Evolutionary conservation across 176 grass and related monocot species (phyloP).

Genomic region (Canna indica): DNA sequence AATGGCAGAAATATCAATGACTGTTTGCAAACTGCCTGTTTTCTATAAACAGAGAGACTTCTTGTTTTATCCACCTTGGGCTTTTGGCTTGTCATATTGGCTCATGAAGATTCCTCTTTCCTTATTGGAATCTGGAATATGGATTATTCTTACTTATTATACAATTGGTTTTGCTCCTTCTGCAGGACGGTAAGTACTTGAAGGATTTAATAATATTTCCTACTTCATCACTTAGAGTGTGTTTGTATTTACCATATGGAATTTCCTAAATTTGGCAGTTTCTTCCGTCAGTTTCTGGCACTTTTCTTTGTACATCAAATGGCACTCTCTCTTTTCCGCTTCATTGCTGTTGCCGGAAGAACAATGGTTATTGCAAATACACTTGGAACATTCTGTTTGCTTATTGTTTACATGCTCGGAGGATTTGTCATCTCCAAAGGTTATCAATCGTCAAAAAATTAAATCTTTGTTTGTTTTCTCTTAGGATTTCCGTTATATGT

Average conservation of each 20-base stretch:
- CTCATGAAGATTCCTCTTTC: constrained; percentile 52
- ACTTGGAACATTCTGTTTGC: neutral
- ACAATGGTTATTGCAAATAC: constrained; percentile 4
- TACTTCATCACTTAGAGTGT: neutral
- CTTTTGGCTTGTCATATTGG: constrained; percentile 42
- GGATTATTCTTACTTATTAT: constrained; percentile 42
- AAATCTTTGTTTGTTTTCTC: neutral
- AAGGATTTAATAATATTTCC: neutral
- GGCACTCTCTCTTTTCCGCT: constrained; percentile 10
- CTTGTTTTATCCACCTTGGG: constrained; percentile 59
- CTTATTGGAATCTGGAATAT: constrained; percentile 38
- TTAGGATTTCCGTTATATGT: neutral
- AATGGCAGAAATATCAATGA: constrained; percentile 47
- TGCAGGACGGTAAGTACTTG: constrained; percentile 20
- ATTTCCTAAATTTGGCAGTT: neutral
- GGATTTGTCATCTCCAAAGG: constrained; percentile 29
- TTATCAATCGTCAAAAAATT: neutral
- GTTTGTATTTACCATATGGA: neutral
- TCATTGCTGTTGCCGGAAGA: constrained; percentile 1
- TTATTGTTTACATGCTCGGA: constrained; percentile 10
- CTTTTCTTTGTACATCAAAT: constrained; percentile 15
- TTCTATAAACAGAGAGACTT: constrained; percentile 76
- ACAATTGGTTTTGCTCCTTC: constrained; percentile 39
- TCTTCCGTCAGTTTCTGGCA: constrained; percentile 16
- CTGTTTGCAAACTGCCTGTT: constrained; percentile 41